Percentiles rank a stretch among this genome's conserved stretches.
Conservation (phyloP, 2,329 filamentous ascomycete genomes). For the Orbilia ellipsospora region DNA sequence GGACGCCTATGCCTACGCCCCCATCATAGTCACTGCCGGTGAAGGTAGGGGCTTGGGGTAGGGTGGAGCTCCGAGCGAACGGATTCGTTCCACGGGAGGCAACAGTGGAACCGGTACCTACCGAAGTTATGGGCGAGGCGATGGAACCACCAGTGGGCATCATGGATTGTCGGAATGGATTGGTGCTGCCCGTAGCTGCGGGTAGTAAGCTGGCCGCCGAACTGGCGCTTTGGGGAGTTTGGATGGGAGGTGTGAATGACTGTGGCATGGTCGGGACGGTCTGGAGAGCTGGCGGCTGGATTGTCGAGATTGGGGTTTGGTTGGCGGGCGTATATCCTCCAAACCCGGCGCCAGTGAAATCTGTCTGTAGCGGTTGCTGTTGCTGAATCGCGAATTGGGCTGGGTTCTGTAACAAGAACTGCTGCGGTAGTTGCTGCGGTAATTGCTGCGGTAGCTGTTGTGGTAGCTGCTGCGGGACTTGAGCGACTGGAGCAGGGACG, state of each 20-base stretch:
- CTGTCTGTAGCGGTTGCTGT: conserved; percentile 68
- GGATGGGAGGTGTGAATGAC: conserved; percentile 65
- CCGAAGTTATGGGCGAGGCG: conserved; percentile 62
- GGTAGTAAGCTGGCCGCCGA: conserved; percentile 61
- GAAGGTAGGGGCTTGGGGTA: conserved; percentile 60
- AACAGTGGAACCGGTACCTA: conserved; percentile 61
- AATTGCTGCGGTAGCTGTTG: conserved; percentile 53
- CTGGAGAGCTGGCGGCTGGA: conserved; percentile 58
- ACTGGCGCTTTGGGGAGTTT: conserved; percentile 61
- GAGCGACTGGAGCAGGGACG: conserved; percentile 58
- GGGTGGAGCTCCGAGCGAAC: conserved; percentile 70
- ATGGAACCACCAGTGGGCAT: conserved; percentile 63
- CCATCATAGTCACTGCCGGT: conserved; percentile 20
- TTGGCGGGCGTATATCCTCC: conserved; percentile 81
- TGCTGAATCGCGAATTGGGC: conserved; percentile 60
- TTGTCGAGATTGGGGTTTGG: conserved; percentile 70
- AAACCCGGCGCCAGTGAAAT: conserved; percentile 81
- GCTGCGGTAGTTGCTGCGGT: conserved; percentile 52
- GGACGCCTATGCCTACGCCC: conserved; percentile 2
- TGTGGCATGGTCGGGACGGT: conserved; percentile 70
- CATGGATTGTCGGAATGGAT: conserved; percentile 95
- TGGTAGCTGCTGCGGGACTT: conserved; percentile 45
- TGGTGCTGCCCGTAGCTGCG: conserved; percentile 74
- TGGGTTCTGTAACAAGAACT: conserved; percentile 58
- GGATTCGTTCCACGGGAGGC: conserved; percentile 75